phyloP scores from a whole-genome alignment of 805 yeast genomes.

The Ogataea saltuana region DNA sequence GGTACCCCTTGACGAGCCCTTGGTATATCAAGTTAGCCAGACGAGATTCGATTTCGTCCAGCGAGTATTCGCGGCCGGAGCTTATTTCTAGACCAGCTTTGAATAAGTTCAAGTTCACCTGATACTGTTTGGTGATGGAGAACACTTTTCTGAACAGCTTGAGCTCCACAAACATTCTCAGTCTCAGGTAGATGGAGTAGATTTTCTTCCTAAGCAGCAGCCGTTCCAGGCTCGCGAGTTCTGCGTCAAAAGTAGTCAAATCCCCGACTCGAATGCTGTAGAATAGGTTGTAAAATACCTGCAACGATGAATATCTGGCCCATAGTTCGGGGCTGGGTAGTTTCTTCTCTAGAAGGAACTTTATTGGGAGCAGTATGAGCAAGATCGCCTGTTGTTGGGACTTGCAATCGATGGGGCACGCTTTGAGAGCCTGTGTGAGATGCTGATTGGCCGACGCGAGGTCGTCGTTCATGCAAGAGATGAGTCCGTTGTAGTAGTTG shows the following conservation, averaged over 20 bases:
- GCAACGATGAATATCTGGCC: constrained; percentile 43
- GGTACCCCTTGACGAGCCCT: constrained; percentile 72
- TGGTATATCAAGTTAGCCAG: constrained; percentile 64
- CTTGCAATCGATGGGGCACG: constrained; percentile 31
- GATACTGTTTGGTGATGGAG: constrained; percentile 30
- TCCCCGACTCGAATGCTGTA: constrained; percentile 56
- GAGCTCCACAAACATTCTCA: constrained; percentile 51
- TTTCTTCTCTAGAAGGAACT: constrained; percentile 47
- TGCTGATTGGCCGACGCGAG: constrained; percentile 50
- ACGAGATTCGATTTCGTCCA: constrained; percentile 66
- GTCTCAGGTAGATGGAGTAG: constrained; percentile 56
- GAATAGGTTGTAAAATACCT: constrained; percentile 50
- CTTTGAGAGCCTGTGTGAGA: constrained; percentile 50
- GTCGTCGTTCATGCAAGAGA: constrained; percentile 66
- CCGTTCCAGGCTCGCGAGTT: constrained; percentile 45
- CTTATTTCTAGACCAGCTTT: constrained; percentile 16
- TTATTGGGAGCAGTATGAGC: constrained; percentile 62
- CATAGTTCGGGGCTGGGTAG: constrained; percentile 48
- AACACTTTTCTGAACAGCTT: constrained; percentile 48
- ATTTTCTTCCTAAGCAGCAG: constrained; percentile 58
- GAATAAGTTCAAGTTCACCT: constrained; percentile 16
- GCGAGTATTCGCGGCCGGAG: constrained; percentile 24
- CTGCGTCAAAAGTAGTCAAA: constrained; percentile 48
- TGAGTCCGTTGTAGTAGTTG: constrained; percentile 67
- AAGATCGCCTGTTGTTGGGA: constrained; percentile 50